Conservation (phyloP, 2,329 filamentous ascomycete species). For the Aspergillus alliaceus region DNA sequence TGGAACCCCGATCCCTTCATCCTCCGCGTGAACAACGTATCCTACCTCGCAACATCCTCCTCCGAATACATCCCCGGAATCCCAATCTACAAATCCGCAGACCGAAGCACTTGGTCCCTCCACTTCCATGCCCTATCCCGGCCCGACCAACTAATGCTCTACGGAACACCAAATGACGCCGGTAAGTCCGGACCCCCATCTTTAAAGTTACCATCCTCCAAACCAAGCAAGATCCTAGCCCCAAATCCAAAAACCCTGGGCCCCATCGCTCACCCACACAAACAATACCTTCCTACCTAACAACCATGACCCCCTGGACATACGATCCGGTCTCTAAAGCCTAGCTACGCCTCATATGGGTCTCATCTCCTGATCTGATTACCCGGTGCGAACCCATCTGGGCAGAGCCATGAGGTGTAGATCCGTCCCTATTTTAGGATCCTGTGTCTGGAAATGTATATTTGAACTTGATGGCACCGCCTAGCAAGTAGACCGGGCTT, state of each 20-base stretch:
- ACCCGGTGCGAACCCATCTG: slow-evolving; percentile 5
- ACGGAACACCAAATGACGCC: background rate
- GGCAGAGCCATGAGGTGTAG: slow-evolving; percentile 6
- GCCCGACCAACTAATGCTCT: background rate
- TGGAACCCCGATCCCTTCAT: slow-evolving; percentile 4
- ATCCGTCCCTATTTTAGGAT: slow-evolving; percentile 4
- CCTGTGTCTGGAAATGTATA: slow-evolving; percentile 4
- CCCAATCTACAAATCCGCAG: slow-evolving; percentile 7
- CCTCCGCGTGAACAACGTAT: background rate
- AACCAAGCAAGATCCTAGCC: background rate
- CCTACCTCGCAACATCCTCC: slow-evolving; percentile 5
- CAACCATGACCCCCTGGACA: slow-evolving; percentile 1
- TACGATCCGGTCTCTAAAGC: background rate
- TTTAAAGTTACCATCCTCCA: background rate
- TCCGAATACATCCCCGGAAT: slow-evolving; percentile 3
- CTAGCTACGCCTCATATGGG: slow-evolving; percentile 1
- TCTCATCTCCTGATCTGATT: slow-evolving; percentile 3
- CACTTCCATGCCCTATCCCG: background rate
- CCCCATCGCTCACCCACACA: background rate
- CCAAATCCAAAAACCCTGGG: background rate
- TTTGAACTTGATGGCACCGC: slow-evolving; percentile 5
- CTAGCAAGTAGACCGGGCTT: background rate
- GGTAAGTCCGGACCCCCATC: background rate
- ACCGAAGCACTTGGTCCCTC: slow-evolving; percentile 2
- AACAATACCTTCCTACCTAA: slow-evolving; percentile 4